Base-by-base conservation (phyloP, 192 early-diverging fungal species). In the Coemansia biformis region DNA sequence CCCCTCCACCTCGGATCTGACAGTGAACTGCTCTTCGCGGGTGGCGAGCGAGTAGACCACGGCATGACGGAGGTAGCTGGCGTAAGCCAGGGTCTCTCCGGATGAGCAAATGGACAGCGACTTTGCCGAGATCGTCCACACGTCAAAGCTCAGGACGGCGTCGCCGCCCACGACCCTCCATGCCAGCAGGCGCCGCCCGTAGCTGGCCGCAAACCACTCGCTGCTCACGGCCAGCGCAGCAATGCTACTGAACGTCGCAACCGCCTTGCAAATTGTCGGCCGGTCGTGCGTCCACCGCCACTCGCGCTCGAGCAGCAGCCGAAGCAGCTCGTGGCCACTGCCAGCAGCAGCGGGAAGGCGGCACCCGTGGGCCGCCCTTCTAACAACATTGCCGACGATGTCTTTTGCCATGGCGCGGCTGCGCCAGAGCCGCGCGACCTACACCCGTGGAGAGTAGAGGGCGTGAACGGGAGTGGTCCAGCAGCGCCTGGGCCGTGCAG, bases 31-130 rank as follows among this genome's bases (percentile, higher is more conserved):
- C 26, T 42, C 28, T 5, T 4, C 13, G 8, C 43, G 16, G 17
- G 30, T 29, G 17, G 29, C 18, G 2, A 60, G 43, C 37, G 49
- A 39, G 24, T 51, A 60, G 1, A 60, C 44, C 1, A 37, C 23
- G 15, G 50, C 44, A 5, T 39, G 37, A 38, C 48, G 57, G n/a
- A 60, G 17, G 33, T 52, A 60, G 15, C 49, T 51, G 16, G 50
- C 38, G 29, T 19, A 51, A 1, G 36, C 36, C 7, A 60, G 12
- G 5, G 13, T 8, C 11, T 6, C 32, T 12, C 43, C 49, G 3
- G 49, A 42, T 14, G 49, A 23, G 17, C 57, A 60, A 4, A 60
- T 60, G 30, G 57, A 34, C 16, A 60, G 43, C 3, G 43, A 43
- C 22, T 60, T 60, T 6, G 49, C 49, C 10, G 49, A 35, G 41